These are phyloP conservation scores for Helotiales sp. DNA, from an alignment of 2,329 filamentous ascomycete genomes.

Conservation along the genomic window DNA sequence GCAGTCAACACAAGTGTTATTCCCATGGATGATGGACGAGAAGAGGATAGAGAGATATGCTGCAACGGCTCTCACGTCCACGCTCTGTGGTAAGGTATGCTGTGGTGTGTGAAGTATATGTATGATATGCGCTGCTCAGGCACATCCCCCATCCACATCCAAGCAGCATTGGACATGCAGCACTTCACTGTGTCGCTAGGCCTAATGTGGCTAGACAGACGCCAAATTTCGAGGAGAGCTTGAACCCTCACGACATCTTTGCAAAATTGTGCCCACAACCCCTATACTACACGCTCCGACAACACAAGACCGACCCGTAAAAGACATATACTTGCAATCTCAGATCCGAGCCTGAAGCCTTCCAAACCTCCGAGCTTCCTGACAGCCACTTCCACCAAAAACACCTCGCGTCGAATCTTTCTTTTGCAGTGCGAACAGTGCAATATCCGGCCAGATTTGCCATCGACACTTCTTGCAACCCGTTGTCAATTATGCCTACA, in stretches of 20 bases:
- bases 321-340: conserved; percentile 4
- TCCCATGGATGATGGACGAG: no score
- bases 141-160: no score
- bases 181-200: not conserved
- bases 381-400: conserved; percentile 7
- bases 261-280: conserved; percentile 1
- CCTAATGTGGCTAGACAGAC: not conserved
- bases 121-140: not conserved
- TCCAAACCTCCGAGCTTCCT: not conserved
- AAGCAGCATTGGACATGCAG: not conserved
- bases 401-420: conserved; percentile 18
- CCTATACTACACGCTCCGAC: not conserved
- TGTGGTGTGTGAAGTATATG: not conserved
- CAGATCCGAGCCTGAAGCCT: conserved; percentile 3
- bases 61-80: not conserved
- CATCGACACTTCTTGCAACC: conserved; percentile 12
- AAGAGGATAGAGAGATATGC: not conserved
- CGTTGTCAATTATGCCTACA: conserved; percentile 57
- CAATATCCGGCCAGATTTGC: conserved; percentile 9
- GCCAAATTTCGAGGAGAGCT: not conserved
- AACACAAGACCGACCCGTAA: not conserved
- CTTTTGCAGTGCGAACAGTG: conserved; percentile 20
- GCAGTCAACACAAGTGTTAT: not conserved
- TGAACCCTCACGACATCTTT: not conserved
- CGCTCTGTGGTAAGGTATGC: not conserved